Base-by-base conservation (phyloP, 176 grass and related monocot genomes). In the Oryza australiensis region DNA sequence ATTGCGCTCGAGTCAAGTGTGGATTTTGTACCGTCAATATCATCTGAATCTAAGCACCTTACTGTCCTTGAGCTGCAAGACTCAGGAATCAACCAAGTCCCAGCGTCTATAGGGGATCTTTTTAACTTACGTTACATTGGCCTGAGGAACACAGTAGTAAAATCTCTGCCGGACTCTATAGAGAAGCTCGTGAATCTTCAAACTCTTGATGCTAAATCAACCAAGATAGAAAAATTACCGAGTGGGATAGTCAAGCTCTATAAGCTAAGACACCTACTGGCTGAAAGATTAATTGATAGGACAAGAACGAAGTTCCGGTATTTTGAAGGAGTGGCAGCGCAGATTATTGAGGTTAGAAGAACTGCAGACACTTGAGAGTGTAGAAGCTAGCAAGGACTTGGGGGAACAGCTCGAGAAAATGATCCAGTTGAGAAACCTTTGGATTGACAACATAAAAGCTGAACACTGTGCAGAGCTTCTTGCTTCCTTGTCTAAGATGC, bases 301-400 rank as follows among this genome's bases (percentile, higher is more conserved):
- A 34, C 18, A 2, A 27, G 12, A 1, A 41, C 0, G 22, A 1
- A 60, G 4, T 75, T 64, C 38, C 18, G 9, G 2, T 57, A 5
- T 26, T 33, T 48, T 4, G 5, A 3, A 13, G 62, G 73, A 16
- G 62, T 78, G 35, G 23, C 6, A 57, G 73, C 63, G 40, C 72
- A 43, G 60, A 7, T 24, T 85, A 22, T 77, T 33, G 8, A 59
- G 14, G 11, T 30, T 85, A 0, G 76, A 68, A 38, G 34, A 85
- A 26, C 38, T 85, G 9, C 73, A 85, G 18, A 77, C 73, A 59
- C 62, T 85, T 12, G 5, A 76, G 16, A 37, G 18, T 2, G 32
- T 77, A 26, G 14, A 84, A 77, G 82, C 82, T 64, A 74, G 24
- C 30, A 32, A 33, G 30, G 66, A 78, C 2, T 34, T 76, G 49